These are phyloP conservation scores for Colletotrichum sp. DNA, from an alignment of 2,329 filamentous ascomycete genomes.

Conservation along the genomic window DNA sequence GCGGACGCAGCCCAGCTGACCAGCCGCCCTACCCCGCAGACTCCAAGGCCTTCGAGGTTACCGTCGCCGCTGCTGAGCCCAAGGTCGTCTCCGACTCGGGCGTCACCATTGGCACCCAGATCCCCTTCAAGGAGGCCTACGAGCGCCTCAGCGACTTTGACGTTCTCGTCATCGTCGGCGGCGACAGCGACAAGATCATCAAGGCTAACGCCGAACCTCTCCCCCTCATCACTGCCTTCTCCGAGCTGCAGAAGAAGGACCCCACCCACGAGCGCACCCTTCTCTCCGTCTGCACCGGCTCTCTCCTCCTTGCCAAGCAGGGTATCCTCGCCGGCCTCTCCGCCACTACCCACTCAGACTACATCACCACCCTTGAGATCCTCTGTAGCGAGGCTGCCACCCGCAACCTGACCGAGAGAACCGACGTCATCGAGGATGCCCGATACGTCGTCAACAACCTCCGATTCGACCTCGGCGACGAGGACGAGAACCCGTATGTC, in stretches of 20 bases:
- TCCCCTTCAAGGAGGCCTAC: constrained; percentile 77
- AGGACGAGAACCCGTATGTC: constrained; percentile 85
- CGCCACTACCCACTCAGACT: constrained; percentile 84
- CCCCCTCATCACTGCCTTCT: constrained; percentile 75
- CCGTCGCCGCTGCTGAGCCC: constrained; percentile 57
- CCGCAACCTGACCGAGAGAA: constrained; percentile 74
- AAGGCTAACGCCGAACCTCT: constrained; percentile 73
- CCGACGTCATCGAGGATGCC: constrained; percentile 80
- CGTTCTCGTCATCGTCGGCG: constrained; percentile 79
- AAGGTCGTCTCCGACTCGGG: constrained; percentile 66
- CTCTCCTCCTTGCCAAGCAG: constrained; percentile 76
- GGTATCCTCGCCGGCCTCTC: constrained; percentile 80
- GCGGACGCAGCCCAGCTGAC: not conserved
- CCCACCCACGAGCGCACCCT: constrained; percentile 81
- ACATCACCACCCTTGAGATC: constrained; percentile 80
- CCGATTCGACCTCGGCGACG: constrained; percentile 81
- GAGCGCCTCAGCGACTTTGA: constrained; percentile 78
- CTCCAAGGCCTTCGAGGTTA: constrained; percentile 64
- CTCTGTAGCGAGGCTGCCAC: constrained; percentile 77
- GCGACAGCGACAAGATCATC: constrained; percentile 67
- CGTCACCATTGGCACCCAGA: constrained; percentile 74
- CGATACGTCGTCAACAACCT: constrained; percentile 92
- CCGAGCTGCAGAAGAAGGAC: constrained; percentile 80
- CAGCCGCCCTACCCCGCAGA: constrained; percentile 35
- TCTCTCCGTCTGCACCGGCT: constrained; percentile 80